A percentile compares a stretch with the other conserved stretches of the same genome.
Evolutionary conservation across 2,329 filamentous ascomycete species (phyloP).

Genomic region (Alternaria hordeiaustralica): DNA sequence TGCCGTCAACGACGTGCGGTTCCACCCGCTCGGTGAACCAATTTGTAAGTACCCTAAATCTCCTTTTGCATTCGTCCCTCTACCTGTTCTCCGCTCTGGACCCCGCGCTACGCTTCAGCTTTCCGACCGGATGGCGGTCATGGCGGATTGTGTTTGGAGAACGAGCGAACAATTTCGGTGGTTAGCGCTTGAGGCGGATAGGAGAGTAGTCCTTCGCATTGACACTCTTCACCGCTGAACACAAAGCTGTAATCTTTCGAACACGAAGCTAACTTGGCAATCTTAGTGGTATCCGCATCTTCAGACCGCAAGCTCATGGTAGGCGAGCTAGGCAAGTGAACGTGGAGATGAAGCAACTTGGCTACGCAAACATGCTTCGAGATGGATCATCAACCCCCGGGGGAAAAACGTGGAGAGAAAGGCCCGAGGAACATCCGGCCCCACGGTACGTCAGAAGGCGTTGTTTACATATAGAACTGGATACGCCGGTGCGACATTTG

Average conservation of each 20-base stretch:
- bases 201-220: not conserved
- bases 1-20: conserved; percentile 92
- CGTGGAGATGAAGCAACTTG: conserved; percentile 22
- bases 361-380: conserved; percentile 28
- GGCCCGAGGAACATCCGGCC: conserved; percentile 24
- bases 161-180: not conserved
- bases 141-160: not conserved
- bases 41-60: conserved; percentile 70
- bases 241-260: not conserved
- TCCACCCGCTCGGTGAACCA: conserved; percentile 82
- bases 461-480: conserved; percentile 33
- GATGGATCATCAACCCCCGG: conserved; percentile 16
- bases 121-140: not conserved
- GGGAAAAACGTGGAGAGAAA: conserved; percentile 12
- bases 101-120: not conserved
- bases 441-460: conserved; percentile 32
- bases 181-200: not conserved
- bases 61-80: not conserved
- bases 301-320: conserved; percentile 87
- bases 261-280: conserved; percentile 39
- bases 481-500: conserved; percentile 43
- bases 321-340: conserved; percentile 76
- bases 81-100: not conserved
- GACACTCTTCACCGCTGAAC: conserved; percentile 12
- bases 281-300: conserved; percentile 80